Base-by-base conservation (phyloP, 2,329 filamentous ascomycete species). In the Xylariaceae sp. region DNA sequence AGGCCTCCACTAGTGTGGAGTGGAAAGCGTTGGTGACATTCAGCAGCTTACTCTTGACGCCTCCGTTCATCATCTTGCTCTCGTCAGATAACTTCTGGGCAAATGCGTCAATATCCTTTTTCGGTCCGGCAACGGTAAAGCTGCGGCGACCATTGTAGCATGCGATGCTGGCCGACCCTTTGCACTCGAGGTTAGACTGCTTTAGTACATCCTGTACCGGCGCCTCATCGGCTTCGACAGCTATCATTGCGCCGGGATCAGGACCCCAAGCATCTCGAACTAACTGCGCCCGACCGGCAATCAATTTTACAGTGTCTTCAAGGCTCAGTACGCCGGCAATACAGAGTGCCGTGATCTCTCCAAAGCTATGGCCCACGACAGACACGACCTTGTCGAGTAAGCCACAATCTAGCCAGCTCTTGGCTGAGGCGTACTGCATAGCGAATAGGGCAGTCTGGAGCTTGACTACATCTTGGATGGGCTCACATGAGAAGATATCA, bases 361-460 rank as follows among this genome's bases (percentile, higher is more conserved):
- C 68, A 34, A 71, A 63, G 42, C 64, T 68, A 45, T 72, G 68
- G 0, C 69, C 69, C 1, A 71, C 56, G 0, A 67, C 52, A 8
- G 54, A 59, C 3, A 39, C 45, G 2, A 53, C 47, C 12, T 45
- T 16, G n/a, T n/a, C n/a, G n/a, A n/a, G n/a, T 6, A 67, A 20
- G 1, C 68, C 67, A 16, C 53, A 58, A 37, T 67, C 64, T 0
- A 69, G 59, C 67, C 67, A 69, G 12, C 49, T 42, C 41, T 44
- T 55, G 0, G 67, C 64, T 5, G 41, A 60, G 2, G 68, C 53
- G 40, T 69, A 69, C 50, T 71, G 66, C 2, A 68, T 42, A 2
- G 68, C 58, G 12, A 74, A 67, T 1, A 73, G 52, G 3, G 44
- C 54, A 0, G 64, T 50, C 42, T 75, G 72, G 2, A 75, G 50